Evolutionary conservation across 2,329 filamentous ascomycete species (phyloP), one percentile per base, ranked within the genome.

Genomic region (Arthrobotrys entomopaga): DNA sequence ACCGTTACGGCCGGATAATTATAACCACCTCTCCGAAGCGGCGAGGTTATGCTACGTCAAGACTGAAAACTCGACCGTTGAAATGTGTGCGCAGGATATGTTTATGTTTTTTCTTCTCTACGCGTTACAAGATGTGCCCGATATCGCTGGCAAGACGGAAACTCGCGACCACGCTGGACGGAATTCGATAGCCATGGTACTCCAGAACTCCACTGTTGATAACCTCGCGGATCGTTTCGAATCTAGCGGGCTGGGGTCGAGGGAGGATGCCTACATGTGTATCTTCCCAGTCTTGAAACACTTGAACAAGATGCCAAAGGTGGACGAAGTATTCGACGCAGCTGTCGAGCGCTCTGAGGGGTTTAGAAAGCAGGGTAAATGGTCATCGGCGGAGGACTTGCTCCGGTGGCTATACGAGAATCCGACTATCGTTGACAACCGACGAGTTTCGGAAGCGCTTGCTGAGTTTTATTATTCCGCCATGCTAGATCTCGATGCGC

Each of bases 281-380:
- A 79, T 80, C 24, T 77, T 81, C 34, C 79, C 80, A 29, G 77
- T 79, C 0, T 70, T 81, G 3, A 78, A 61, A 8, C 54, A 52
- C 7, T 49, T 65, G 8, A 40, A 57, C 10, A 73, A 56, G 42
- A 54, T 73, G 61, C 61, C 69, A 13, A 40, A 43, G 13, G 19
- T 73, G 19, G 50, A 65, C 49, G 54, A 60, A 15, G 54, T 65
- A 0, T 52, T 72, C 7, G 48, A 65, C 4, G 67, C 67, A 2
- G 54, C 26, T 34, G 19, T 65, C n/a, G 49, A 38, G 4, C 60
- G 60, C 40, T 49, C 54, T 6, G 60, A 65, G 19, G 52, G 5
- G 6, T 59, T 60, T 42, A 59, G 34, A 43, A 58, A 34, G 10
- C 40, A 65, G 15, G 54, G 54, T 1, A 54, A 50, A 20, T 72